Evolutionary conservation across 805 yeast genomes (phyloP), one percentile per base, ranked within the genome.

Genomic region (Torulaspora franciscae): DNA sequence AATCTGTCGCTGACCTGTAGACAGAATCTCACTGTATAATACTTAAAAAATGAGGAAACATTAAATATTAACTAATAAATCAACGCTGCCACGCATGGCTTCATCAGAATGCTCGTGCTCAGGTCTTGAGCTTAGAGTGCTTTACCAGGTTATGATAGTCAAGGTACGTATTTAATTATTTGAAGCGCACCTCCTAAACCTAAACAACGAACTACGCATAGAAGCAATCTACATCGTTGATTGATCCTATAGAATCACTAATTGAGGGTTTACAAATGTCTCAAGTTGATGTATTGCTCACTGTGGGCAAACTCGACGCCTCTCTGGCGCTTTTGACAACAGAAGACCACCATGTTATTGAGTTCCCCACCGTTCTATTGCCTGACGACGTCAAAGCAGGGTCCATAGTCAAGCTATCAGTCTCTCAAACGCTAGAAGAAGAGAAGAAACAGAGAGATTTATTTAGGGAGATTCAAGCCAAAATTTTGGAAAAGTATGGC

Each of bases 241-340:
- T 27, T 27, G 33, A 30, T 19, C 22, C 22, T 4, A 5, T 19
- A 19, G 22, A 19, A 19, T 5, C 11, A 14, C 33, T 5, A 19
- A 7, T 36, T 13, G 13, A 25, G 13, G 30, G 11, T 25, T 15
- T 7, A 19, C 8, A 4, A 25, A 59, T 59, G 64, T 58, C 62
- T 26, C 36, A 47, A 9, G 95, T 89, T 26, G 93, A 88, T 67
- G 96, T 90, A 8, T 83, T 95, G 34, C 75, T 91, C 30, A 90
- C 97, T 0, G 97, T 93, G 15, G 99, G 98, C 39, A 90, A 90
- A 69, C 74, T 91, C 36, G 99, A 93, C 63, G 96, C 97, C 9
- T 89, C 97, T 2, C 72, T 93, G 64, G 98, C 98, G 25, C 73
- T 93, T 37, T 73, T 93, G 36, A 76, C 95, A 30, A 91, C 99